Evolutionary conservation across 208 protist species (phyloP), one percentile per base, ranked within the genome.

Genomic region (Trypanosoma melophagium): DNA sequence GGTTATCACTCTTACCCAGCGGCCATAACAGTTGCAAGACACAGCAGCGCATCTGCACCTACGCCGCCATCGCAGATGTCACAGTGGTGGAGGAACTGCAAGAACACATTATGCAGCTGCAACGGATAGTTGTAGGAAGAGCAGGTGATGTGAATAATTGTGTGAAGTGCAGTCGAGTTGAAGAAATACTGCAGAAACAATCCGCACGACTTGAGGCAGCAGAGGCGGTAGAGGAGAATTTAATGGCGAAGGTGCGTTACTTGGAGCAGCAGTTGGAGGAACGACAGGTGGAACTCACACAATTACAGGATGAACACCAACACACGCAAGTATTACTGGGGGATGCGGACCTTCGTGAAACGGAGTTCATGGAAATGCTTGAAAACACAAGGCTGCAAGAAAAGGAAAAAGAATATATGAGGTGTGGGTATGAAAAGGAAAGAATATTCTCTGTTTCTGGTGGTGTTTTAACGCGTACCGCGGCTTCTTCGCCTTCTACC

Each of bases 51-150:
- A 57, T 71, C 16, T 62, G 60, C 2, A 66, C 60, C 38, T 68
- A 65, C 53, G 66, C 77, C 40, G 63, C 69, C 8, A 45, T 63
- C 0, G 69, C 40, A 2, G 68, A 83, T 57, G 52, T 54, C 8
- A 55, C 66, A 14, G 53, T 73, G 4, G 50, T 49, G 22, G 64
- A 70, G 16, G 68, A 69, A 24, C 13, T 83, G n/a, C 54, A 57
- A 13, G 77, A 68, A 35, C 60, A 65, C 14, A 66, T 83, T 31
- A 66, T 71, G 14, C 71, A 83, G 42, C 62, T 67, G 50, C 56
- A 60, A n/a, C 57, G 65, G 54, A 22, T 31, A 31, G 56, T 40
- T 4, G 3, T 24, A 16, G 7, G 8, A 49, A 45, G 53, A 14
- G 68, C 45, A 3, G 55, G 66, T 28, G 54, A 66, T 35, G 28